Base-by-base conservation (phyloP, 2,329 filamentous ascomycete species). In the Penicillium italicum region DNA sequence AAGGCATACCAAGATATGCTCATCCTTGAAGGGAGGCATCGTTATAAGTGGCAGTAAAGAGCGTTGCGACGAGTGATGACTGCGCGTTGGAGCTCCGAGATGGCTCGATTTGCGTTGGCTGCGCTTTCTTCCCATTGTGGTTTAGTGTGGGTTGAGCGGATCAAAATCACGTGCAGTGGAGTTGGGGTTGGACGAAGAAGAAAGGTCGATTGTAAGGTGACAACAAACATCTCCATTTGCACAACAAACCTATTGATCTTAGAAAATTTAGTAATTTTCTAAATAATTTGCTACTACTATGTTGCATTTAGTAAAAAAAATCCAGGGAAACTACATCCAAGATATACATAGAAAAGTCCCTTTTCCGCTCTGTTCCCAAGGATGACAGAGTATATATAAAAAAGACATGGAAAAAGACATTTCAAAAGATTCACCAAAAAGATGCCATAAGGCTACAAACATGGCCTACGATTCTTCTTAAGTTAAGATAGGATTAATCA, bases 11-110 rank as follows among this genome's bases (percentile, higher is more conserved):
- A 80, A 64, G 53, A 80, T 74, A 65, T 80, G 78, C 68, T 80
- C 78, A 74, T 80, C 78, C 68, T 79, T 80, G 64, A 80, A 80
- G 24, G 77, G 76, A 51, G 78, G 76, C 78, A 80, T 80, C 33
- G 55, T 73, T 61, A 51, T 64, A 34, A 52, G 55, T 51, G 53
- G 54, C 33, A 26, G 20, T 40, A 8, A n/a, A 33, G 40, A 34
- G 48, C 33, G 24, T 45, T 51, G 48, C 46, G 31, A 37, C 37
- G 18, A 34, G 59, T 65, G 63, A 43, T 54, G 42, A 42, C 49
- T 56, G 53, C 41, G 51, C 60, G 61, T 50, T 22, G 52, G 59
- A 58, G 61, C 59, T 62, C 54, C 62, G 58, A 51, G 56, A 53
- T 50, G 33, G 43, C 62, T 61, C 43, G 41, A 57, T 66, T 56